Base-by-base conservation (phyloP, 2,329 filamentous ascomycete species). In the Xylariaceae sp. region DNA sequence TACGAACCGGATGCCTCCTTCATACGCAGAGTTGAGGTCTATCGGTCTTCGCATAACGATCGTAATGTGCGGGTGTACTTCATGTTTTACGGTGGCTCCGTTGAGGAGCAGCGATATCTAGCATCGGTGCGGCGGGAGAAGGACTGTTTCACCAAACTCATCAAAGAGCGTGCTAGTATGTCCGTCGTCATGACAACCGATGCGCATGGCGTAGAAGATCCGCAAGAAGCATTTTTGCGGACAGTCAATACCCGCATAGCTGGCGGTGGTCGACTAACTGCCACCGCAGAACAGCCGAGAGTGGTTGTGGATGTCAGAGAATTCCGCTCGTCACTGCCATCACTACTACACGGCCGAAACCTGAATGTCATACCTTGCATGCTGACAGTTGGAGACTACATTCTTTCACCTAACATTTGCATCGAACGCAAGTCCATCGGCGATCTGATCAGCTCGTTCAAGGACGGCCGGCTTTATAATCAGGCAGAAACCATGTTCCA, bases 241-340 rank as follows among this genome's bases (percentile, higher is more conserved):
- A 97, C 93, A 3, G 85, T 99, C 69, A 99, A 97, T 72, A 99
- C 94, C 6, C 84, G 94, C 53, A 97, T 99, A 63, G 94, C 94
- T 1, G 94, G 94, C 50, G 94, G 94, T 45, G 94, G 94, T 9
- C 84, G 89, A 42, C 78, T 97, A 1, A 78, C 79, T 6, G 92
- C 92, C 9, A 97, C 92, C 6, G 87, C 90, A 5, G 82, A 92
- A 59, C 92, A 91, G 18, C 93, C 94, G 1, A 86, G 91, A 22
- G 89, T 97, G 0, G 89, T 99, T 2, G 91, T 97, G 40, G 94
- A 99, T 63, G 90, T 97, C 31, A 90, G 94, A 66, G 94, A 99
- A 71, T 97, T 99, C 69, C 85, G 94, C 58, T 97, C 92, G 31
- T 92, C 89, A 1, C 79, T 99, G 0, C 93, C 94, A 0, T 96